Percentiles rank a stretch among this genome's conserved stretches.
phyloP scores from a whole-genome alignment of 306 rosid species.

The Clitoria ternatea region DNA sequence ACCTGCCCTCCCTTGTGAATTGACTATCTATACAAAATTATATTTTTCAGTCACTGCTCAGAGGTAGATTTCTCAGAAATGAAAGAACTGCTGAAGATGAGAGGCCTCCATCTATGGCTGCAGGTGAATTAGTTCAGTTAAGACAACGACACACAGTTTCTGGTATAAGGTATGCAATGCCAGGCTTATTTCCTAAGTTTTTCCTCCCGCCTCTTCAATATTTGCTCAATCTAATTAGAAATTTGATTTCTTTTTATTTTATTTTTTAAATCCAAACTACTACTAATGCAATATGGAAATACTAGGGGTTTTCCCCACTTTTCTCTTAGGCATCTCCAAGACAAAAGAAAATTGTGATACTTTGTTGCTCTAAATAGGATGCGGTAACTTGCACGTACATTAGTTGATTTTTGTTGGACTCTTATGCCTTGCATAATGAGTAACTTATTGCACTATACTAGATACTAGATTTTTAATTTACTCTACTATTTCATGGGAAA shows the following conservation, averaged over 20 bases:
- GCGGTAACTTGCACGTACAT: neutral
- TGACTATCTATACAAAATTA: slow-evolving; percentile 35
- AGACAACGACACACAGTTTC: slow-evolving; percentile 94
- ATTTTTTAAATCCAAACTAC: neutral
- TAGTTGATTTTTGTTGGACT: neutral
- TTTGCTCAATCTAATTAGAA: neutral
- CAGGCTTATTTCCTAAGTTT: slow-evolving; percentile 10
- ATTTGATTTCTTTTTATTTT: neutral
- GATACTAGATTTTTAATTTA: slow-evolving; percentile 15
- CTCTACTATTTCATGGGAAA: neutral
- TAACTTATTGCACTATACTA: neutral
- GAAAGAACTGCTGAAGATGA: slow-evolving; percentile 89
- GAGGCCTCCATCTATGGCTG: slow-evolving; percentile 91
- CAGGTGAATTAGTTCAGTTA: slow-evolving; percentile 82
- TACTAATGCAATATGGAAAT: neutral
- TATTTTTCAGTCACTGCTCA: slow-evolving; percentile 79
- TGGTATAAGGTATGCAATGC: slow-evolving; percentile 69
- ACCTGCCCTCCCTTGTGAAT: neutral
- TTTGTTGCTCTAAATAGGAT: slow-evolving; percentile 10
- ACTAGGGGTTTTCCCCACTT: neutral
- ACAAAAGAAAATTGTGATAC: neutral
- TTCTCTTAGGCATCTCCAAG: neutral
- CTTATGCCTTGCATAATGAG: neutral
- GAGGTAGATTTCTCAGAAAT: slow-evolving; percentile 97
- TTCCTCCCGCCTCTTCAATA: neutral